A percentile compares a stretch with the other conserved stretches of the same genome.
Evolutionary conservation across 345 rosid genomes (phyloP).

Genomic region (Gossypium longicalyx): DNA sequence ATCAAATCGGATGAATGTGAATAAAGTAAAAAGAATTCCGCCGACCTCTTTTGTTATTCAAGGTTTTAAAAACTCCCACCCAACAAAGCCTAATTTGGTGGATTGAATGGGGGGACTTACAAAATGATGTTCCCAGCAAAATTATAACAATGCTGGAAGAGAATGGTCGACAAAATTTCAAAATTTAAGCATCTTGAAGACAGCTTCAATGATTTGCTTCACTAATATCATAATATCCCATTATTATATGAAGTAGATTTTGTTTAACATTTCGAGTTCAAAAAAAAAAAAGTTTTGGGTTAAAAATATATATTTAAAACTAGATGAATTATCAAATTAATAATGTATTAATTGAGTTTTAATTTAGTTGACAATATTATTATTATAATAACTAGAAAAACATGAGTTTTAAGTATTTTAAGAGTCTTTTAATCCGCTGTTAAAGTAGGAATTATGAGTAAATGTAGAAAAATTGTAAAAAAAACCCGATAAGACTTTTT

Average conservation of each 20-base stretch:
- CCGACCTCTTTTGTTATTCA: not conserved
- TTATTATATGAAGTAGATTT: not conserved
- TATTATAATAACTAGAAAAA: too few species aligned
- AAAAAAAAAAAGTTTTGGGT: not conserved
- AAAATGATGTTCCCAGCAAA: not conserved
- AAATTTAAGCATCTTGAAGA: not conserved
- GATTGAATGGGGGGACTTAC: not conserved
- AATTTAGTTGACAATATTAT: too few species aligned
- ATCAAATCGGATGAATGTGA: not conserved
- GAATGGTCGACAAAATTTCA: not conserved
- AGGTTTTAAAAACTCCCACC: not conserved
- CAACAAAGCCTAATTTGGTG: slow-evolving; percentile 3
- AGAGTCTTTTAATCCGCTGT: too few species aligned
- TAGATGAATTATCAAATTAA: too few species aligned
- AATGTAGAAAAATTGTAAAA: too few species aligned
- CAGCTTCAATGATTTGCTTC: slow-evolving; percentile 1
- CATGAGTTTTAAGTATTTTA: accelerated
- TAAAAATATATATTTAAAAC: too few species aligned
- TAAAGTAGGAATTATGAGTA: too few species aligned
- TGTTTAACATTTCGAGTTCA: not conserved
- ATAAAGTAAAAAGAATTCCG: not conserved
- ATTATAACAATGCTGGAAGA: not conserved
- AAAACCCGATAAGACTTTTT: too few species aligned
- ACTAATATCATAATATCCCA: not conserved
- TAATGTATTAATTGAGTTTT: too few species aligned